A percentile compares a stretch with the other conserved stretches of the same genome.
phyloP scores from a whole-genome alignment of 805 yeast genomes.

The Lachancea sp. region DNA sequence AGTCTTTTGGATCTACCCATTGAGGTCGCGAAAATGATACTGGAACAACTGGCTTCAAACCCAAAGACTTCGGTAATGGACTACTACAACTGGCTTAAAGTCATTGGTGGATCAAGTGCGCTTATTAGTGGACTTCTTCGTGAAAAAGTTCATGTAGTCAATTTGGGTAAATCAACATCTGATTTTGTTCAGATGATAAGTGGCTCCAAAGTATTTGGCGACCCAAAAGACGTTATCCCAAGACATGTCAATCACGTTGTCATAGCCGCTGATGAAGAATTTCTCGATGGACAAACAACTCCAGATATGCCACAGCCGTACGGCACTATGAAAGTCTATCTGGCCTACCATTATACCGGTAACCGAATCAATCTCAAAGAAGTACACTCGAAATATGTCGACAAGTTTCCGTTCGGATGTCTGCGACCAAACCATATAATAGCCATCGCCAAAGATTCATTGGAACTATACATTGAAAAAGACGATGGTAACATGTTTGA shows the following conservation, averaged over 20 bases:
- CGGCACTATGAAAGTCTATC: neutral
- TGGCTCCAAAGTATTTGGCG: neutral
- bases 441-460: neutral
- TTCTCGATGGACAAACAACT: neutral
- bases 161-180: neutral
- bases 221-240: neutral
- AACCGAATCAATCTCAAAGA: neutral
- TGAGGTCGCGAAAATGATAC: constrained; percentile 3
- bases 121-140: neutral
- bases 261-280: neutral
- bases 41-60: neutral
- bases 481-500: constrained; percentile 2
- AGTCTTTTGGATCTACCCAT: constrained; percentile 1
- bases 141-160: neutral
- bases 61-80: constrained; percentile 5
- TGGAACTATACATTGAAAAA: neutral
- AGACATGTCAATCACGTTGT: neutral
- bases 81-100: constrained; percentile 3
- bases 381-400: neutral
- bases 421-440: neutral
- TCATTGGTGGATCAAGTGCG: neutral
- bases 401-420: neutral
- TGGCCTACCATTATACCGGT: constrained; percentile 1
- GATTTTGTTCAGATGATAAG: neutral
- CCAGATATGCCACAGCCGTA: neutral